Evolutionary conservation across 2,329 filamentous ascomycete genomes (phyloP).

Genomic region (Aspergillus fijiensis): DNA sequence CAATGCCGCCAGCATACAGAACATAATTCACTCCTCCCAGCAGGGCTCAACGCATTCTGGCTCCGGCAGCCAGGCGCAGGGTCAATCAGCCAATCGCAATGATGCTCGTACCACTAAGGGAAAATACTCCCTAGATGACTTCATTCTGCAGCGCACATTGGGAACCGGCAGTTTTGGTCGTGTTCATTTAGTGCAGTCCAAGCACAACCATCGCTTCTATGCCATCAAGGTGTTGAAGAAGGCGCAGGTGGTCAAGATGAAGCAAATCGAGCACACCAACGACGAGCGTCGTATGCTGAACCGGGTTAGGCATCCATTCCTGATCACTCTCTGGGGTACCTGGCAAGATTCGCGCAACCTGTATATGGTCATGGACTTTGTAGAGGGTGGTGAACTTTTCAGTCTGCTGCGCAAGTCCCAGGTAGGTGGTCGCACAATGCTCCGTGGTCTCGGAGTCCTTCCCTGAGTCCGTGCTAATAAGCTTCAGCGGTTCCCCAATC

Average conservation of each 20-base stretch:
- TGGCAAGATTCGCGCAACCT: slow-evolving; percentile 94
- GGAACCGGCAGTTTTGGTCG: slow-evolving; percentile 96
- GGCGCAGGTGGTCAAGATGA: slow-evolving; percentile 98
- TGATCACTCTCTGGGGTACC: slow-evolving; percentile 97
- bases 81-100: slow-evolving; percentile 16
- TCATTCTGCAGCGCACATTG: slow-evolving; percentile 83
- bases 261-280: slow-evolving; percentile 99
- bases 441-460: slow-evolving; percentile 2
- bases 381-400: slow-evolving; percentile 96
- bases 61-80: slow-evolving; percentile 24
- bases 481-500: slow-evolving; percentile 88
- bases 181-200: slow-evolving; percentile 94
- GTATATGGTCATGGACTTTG: slow-evolving; percentile 99
- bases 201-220: slow-evolving; percentile 97
- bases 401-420: slow-evolving; percentile 89
- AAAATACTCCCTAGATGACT: slow-evolving; percentile 92
- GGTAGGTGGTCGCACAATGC: slow-evolving; percentile 54
- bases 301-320: slow-evolving; percentile 95
- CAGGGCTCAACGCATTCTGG: slow-evolving; percentile 33
- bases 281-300: slow-evolving; percentile 95
- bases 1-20: slow-evolving; percentile 77
- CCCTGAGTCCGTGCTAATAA: neutral
- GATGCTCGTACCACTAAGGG: slow-evolving; percentile 75
- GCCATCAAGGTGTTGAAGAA: slow-evolving; percentile 99
- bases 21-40: slow-evolving; percentile 71